Percentiles rank a stretch among this genome's conserved stretches.
Evolutionary conservation across 768 basidiomycete genomes (phyloP).

Genomic region (Crassisporium funariophilum): DNA sequence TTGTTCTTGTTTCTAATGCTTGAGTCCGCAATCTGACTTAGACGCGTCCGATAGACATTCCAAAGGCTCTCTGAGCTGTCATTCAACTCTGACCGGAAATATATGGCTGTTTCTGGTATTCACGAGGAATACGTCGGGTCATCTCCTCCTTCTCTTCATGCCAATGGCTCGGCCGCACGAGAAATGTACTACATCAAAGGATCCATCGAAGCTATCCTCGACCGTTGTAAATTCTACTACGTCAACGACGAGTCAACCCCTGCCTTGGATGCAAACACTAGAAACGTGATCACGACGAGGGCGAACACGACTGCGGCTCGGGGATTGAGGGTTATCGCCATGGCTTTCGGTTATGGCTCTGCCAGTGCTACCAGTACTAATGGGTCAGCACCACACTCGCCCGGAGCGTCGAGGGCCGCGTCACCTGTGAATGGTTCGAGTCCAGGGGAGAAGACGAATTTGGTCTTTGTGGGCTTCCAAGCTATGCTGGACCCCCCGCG

Average conservation of each 20-base stretch:
- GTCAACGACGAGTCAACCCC: constrained; percentile 90
- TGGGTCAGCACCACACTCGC: constrained; percentile 19
- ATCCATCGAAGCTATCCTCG: constrained; percentile 84
- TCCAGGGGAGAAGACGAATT: constrained; percentile 45
- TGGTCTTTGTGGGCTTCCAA: constrained; percentile 91
- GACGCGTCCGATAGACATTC: constrained; percentile 52
- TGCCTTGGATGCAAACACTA: constrained; percentile 66
- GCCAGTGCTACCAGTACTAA: no score
- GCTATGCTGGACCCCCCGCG: constrained; percentile 96
- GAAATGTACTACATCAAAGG: constrained; percentile 94
- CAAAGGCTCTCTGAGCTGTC: constrained; percentile 77
- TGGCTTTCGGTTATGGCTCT: constrained; percentile 84
- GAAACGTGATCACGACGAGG: constrained; percentile 66
- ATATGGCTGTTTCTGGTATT: constrained; percentile 86
- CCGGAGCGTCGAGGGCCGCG: constrained; percentile 13
- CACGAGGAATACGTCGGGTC: constrained; percentile 42
- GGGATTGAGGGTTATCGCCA: constrained; percentile 86
- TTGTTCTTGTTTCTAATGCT: constrained; percentile 26
- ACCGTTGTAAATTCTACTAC: constrained; percentile 87
- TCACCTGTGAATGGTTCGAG: constrained; percentile 32
- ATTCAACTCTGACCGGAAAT: constrained; percentile 94
- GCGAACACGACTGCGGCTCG: constrained; percentile 72
- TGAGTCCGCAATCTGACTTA: neutral
- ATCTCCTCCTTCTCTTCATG: constrained; percentile 25
- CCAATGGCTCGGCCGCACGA: constrained; percentile 41